Evolutionary conservation across 2,329 filamentous ascomycete genomes (phyloP).

Genomic region (Phaeosphaeria sp.): DNA sequence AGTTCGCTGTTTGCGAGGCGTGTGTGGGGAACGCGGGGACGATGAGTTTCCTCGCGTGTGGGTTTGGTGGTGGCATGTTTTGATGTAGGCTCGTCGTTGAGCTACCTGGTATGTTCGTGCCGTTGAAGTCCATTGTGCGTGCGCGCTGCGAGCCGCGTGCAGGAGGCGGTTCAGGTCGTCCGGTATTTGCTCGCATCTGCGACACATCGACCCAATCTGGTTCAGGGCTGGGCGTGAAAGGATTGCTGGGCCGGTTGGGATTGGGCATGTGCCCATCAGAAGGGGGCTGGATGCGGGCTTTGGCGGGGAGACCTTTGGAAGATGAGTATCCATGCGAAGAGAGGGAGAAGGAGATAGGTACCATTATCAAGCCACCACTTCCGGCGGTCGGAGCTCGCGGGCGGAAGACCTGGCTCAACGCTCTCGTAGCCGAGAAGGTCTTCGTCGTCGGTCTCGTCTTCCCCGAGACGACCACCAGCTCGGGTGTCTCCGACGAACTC

Average conservation of each 20-base stretch:
- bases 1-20: slow-evolving; percentile 24
- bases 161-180: slow-evolving; percentile 40
- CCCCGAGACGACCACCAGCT: slow-evolving; percentile 57
- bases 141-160: slow-evolving; percentile 38
- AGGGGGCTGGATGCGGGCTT: slow-evolving; percentile 74
- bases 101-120: slow-evolving; percentile 11
- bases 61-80: slow-evolving; percentile 14
- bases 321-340: slow-evolving; percentile 30
- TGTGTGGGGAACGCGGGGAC: slow-evolving; percentile 36
- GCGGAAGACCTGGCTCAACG: slow-evolving; percentile 76
- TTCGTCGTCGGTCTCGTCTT: slow-evolving; percentile 74
- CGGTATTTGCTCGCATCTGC: slow-evolving; percentile 17
- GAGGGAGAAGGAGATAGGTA: slow-evolving; percentile 60
- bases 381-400: slow-evolving; percentile 66
- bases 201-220: slow-evolving; percentile 77
- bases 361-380: slow-evolving; percentile 73
- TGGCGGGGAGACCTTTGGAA: slow-evolving; percentile 70
- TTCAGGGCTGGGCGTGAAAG: slow-evolving; percentile 76
- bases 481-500: slow-evolving; percentile 70
- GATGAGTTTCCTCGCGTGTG: slow-evolving; percentile 38
- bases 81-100: slow-evolving; percentile 29
- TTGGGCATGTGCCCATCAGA: slow-evolving; percentile 71
- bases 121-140: slow-evolving; percentile 40
- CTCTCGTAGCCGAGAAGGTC: slow-evolving; percentile 82
- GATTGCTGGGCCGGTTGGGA: slow-evolving; percentile 77